Percentiles rank a stretch among this genome's conserved stretches.
These are phyloP conservation scores for Blastobotrys muscicola DNA, from an alignment of 805 yeast species.

Conservation along the genomic window DNA sequence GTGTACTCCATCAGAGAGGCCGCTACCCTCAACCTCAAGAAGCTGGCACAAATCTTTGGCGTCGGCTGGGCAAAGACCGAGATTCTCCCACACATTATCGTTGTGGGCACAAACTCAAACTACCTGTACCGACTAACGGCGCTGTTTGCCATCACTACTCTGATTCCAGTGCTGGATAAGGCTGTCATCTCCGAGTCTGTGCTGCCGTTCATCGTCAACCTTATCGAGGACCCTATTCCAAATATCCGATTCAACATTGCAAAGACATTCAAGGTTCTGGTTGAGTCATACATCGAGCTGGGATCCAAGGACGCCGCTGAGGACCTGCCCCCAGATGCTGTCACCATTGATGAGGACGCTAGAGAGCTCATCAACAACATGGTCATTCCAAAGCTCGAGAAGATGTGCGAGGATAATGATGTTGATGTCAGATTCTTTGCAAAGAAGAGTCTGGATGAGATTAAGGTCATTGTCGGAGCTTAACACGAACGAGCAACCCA, in stretches of 20 bases:
- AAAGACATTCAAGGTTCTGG: slow-evolving; percentile 59
- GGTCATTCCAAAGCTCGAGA: slow-evolving; percentile 57
- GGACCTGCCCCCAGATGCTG: not conserved
- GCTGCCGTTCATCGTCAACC: slow-evolving; percentile 67
- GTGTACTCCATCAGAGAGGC: slow-evolving; percentile 96
- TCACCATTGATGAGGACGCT: slow-evolving; percentile 12
- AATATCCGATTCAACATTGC: slow-evolving; percentile 94
- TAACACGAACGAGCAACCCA: too few species aligned
- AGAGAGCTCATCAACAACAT: slow-evolving; percentile 32
- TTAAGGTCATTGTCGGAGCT: slow-evolving; percentile 14
- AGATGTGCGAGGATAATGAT: slow-evolving; percentile 59
- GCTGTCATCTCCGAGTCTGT: slow-evolving; percentile 52
- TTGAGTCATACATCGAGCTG: slow-evolving; percentile 31
- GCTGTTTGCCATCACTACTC: slow-evolving; percentile 73
- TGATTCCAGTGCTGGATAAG: slow-evolving; percentile 62
- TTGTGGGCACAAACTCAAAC: slow-evolving; percentile 46
- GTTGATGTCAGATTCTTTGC: slow-evolving; percentile 87
- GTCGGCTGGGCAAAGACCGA: slow-evolving; percentile 86
- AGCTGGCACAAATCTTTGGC: slow-evolving; percentile 80
- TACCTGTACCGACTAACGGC: slow-evolving; percentile 90
- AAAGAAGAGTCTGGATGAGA: slow-evolving; percentile 44
- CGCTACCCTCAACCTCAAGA: slow-evolving; percentile 74
- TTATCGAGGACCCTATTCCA: slow-evolving; percentile 78
- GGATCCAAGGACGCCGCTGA: not conserved
- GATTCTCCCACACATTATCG: slow-evolving; percentile 66